Percentiles rank a stretch among this genome's conserved stretches.
These are phyloP conservation scores for Fusarium pseudonygamai DNA, from an alignment of 2,329 filamentous ascomycete genomes.

Conservation along the genomic window DNA sequence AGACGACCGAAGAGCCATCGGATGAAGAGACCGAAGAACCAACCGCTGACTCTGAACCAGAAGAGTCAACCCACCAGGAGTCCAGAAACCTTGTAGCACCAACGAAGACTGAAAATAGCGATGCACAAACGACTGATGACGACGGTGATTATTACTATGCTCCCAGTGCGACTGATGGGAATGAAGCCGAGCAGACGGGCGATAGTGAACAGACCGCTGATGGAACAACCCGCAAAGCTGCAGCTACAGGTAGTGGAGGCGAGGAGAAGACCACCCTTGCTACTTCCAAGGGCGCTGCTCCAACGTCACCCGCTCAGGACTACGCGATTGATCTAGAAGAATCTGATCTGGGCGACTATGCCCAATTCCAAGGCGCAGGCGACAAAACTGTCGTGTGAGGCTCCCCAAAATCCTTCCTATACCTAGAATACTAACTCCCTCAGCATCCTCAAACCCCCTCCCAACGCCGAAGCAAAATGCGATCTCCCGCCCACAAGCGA, in stretches of 20 bases:
- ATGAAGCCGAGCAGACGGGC: not conserved
- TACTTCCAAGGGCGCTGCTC: not conserved
- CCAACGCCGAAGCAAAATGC: constrained; percentile 3
- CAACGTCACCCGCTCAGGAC: not conserved
- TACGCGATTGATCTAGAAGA: not conserved
- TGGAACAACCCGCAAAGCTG: not conserved
- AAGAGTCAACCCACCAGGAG: not conserved
- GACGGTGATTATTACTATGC: not conserved
- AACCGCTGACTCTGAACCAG: not conserved
- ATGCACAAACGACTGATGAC: not conserved
- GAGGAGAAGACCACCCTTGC: not conserved
- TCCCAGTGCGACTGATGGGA: not conserved
- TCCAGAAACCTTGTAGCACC: not conserved
- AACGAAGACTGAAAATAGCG: not conserved
- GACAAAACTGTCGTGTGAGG: not conserved
- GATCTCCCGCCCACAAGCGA: not conserved
- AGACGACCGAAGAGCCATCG: constrained; percentile 1
- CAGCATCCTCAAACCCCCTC: constrained; percentile 5
- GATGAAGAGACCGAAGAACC: not conserved
- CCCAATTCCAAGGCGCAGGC: not conserved
- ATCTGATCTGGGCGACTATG: not conserved
- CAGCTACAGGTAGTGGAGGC: not conserved
- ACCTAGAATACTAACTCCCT: not conserved
- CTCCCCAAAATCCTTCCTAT: rapidly evolving
- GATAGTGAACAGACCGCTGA: not conserved